Base-by-base conservation (phyloP, 257 asterid genomes). In the Przewalskia tangutica region DNA sequence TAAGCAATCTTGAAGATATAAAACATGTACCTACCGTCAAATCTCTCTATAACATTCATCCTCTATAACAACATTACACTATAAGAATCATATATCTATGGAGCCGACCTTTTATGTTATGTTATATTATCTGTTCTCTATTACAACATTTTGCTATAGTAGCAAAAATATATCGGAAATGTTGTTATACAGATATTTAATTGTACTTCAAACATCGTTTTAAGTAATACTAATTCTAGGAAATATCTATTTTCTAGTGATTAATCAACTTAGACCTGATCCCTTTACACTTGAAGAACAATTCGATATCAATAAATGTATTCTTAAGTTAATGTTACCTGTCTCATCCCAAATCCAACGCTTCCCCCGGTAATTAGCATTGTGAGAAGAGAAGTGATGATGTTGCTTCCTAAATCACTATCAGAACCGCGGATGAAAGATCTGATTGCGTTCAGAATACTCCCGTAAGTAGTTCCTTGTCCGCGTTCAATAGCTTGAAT, bases 331-430 rank as follows among this genome's bases (percentile, higher is more conserved):
- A 27, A 32, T 23, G 3, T 13, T 88, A 94, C 99, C 98, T 94
- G 99, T 88, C 82, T 85, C 48, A 83, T 51, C 27, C 62, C 46
- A 23, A 50, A 3, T 65, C 90, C 63, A 63, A 76, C 85, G 82
- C 94, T 91, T 58, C 97, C 98, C 5, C 98, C 97, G 2, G 95
- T 88, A 86, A 90, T 83, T 76, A 94, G 97, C 97, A 94, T 93
- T 16, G 95, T 84, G 38, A 91, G 85, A 65, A 95, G 92, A 40
- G 94, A 86, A 0, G 94, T 87, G 62, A 90, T 90, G 18, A 85
- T 82, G 4, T 92, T 91, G 16, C 94, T 90, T 6, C 89, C 94
- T 17, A 88, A 3, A 9, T 88, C 94, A 60, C 73, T 81, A 13
- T 78, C 88, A 2, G 93, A 81, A 65, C 71, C 87, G 75, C 91